phyloP scores from a whole-genome alignment of 306 rosid genomes.

The Prunus mongolica region DNA sequence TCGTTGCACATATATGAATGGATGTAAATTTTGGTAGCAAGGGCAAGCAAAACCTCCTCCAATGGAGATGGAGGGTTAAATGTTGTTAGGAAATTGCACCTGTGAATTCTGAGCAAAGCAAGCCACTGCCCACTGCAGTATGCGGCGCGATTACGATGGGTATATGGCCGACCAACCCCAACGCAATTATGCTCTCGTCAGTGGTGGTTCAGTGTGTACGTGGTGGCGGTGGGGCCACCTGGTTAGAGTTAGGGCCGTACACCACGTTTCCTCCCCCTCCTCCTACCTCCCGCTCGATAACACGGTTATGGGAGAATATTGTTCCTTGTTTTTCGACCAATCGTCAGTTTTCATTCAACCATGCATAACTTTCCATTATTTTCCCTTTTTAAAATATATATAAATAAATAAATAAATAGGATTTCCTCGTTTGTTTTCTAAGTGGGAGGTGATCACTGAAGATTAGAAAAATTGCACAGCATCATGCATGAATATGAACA shows the following conservation, averaged over 20 bases:
- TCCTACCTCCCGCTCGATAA: not conserved
- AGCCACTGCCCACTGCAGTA: not conserved
- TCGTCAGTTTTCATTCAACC: not conserved
- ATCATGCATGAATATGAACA: too few relatives aligned
- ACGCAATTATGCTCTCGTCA: not conserved
- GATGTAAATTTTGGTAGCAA: not conserved
- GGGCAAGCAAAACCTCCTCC: not conserved
- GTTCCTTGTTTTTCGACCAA: not conserved
- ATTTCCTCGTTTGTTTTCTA: too few relatives aligned
- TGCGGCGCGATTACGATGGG: not conserved
- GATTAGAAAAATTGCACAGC: too few relatives aligned
- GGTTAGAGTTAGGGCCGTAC: too few relatives aligned
- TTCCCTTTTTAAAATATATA: too few relatives aligned
- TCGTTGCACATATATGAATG: too few relatives aligned
- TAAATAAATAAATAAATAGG: too few relatives aligned
- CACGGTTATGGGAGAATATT: not conserved
- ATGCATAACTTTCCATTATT: not conserved
- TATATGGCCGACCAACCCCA: too few relatives aligned
- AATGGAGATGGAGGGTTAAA: not conserved
- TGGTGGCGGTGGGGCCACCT: not conserved
- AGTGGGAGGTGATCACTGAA: too few relatives aligned
- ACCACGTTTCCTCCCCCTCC: too few relatives aligned
- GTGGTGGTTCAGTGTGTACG: not conserved
- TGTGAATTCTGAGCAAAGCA: too few relatives aligned
- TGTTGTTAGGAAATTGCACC: too few relatives aligned